Conservation (phyloP, 345 rosid species). For the Barbarea vulgaris region DNA sequence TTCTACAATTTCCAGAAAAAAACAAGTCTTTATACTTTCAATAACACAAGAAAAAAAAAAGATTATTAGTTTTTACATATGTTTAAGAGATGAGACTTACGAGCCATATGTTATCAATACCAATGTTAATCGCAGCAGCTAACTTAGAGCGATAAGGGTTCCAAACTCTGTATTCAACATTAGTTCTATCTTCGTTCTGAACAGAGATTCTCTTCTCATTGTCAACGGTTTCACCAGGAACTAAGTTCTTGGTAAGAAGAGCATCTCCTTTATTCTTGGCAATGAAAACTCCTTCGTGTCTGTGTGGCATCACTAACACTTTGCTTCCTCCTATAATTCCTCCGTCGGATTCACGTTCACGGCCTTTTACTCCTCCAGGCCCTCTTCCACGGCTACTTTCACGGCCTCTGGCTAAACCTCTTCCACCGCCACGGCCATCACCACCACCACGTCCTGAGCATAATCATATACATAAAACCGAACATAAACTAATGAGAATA, state of each 20-base stretch:
- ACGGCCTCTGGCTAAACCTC: too few species aligned
- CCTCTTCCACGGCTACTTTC: not conserved
- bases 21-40: not conserved
- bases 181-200: constrained; percentile 94
- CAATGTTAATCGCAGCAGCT: constrained; percentile 96
- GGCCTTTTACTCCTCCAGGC: not conserved
- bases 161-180: constrained; percentile 93
- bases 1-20: constrained; percentile 51
- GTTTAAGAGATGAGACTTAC: constrained; percentile 62
- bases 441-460: constrained; percentile 27
- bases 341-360: not conserved
- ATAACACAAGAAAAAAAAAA: too few species aligned
- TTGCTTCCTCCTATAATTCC: not conserved
- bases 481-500: not conserved
- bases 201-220: constrained; percentile 81
- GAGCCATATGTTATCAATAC: constrained; percentile 95
- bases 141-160: constrained; percentile 96
- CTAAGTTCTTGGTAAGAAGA: constrained; percentile 74
- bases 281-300: constrained; percentile 27
- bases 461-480: not conserved
- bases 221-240: constrained; percentile 88
- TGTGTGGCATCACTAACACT: not conserved
- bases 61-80: too few species aligned
- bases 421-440: constrained; percentile 31
- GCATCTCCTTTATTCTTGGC: constrained; percentile 79